Percentiles rank a stretch among this genome's conserved stretches.
These are phyloP conservation scores for Penicillium sumatraense DNA, from an alignment of 2,329 filamentous ascomycete species.

Conservation along the genomic window DNA sequence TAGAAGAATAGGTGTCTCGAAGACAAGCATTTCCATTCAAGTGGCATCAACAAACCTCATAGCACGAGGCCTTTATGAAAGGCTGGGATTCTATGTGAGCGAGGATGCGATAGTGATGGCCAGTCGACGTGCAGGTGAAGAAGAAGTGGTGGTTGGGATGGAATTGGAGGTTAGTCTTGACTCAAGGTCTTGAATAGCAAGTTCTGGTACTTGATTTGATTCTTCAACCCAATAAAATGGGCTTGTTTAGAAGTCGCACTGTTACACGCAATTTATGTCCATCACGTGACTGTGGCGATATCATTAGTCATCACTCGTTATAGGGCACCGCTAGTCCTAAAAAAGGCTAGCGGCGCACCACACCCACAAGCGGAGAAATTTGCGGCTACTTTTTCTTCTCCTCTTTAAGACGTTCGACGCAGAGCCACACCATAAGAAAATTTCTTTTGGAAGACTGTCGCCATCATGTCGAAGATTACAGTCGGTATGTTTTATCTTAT, in stretches of 20 bases:
- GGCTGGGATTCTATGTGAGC: slow-evolving; percentile 23
- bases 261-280: neutral
- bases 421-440: slow-evolving; percentile 76
- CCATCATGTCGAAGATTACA: slow-evolving; percentile 63
- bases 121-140: neutral
- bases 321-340: slow-evolving; percentile 35
- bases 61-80: slow-evolving; percentile 11
- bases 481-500: slow-evolving; percentile 51
- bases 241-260: too few relatives aligned
- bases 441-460: slow-evolving; percentile 85
- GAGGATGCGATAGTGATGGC: slow-evolving; percentile 13
- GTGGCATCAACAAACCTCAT: slow-evolving; percentile 17
- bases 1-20: slow-evolving; percentile 4
- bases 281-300: neutral
- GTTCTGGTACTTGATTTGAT: neutral
- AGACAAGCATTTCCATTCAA: slow-evolving; percentile 23
- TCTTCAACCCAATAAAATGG: too few relatives aligned
- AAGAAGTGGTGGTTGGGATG: slow-evolving; percentile 3
- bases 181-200: neutral
- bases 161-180: slow-evolving; percentile 4
- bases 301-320: slow-evolving; percentile 19
- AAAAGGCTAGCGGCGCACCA: slow-evolving; percentile 29
- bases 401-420: slow-evolving; percentile 47
- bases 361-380: slow-evolving; percentile 48
- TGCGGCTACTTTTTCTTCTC: slow-evolving; percentile 32